These are phyloP conservation scores for Earliella scabrosa DNA, from an alignment of 1,284 basidiomycete species.

Conservation along the genomic window DNA sequence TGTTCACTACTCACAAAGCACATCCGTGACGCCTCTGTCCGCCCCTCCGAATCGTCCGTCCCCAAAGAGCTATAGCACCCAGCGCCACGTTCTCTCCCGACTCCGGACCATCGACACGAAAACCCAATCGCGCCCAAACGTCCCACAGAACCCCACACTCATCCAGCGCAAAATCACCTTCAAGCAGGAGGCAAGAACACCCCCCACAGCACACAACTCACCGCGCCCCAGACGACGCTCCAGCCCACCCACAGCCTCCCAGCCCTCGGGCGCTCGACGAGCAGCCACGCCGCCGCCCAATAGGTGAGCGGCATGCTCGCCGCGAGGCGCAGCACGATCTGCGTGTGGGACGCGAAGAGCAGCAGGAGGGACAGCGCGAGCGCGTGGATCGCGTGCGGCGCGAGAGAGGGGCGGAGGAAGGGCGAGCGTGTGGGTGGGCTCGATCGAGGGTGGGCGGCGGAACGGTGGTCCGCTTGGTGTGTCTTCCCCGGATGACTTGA, in stretches of 20 bases:
- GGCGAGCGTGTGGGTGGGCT: constrained; percentile 15
- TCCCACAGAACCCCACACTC: too few relatives aligned
- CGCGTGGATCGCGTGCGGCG: constrained; percentile 77
- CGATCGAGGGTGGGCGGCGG: not conserved
- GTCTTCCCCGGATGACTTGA: too few relatives aligned
- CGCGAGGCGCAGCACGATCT: constrained; percentile 86
- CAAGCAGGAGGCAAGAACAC: constrained; percentile 91
- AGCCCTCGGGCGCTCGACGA: constrained; percentile 49
- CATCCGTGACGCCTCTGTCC: too few relatives aligned
- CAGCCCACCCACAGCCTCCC: constrained; percentile 70
- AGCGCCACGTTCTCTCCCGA: too few relatives aligned
- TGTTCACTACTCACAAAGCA: too few relatives aligned
- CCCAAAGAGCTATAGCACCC: too few relatives aligned
- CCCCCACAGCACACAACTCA: constrained; percentile 82
- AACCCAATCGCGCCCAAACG: too few relatives aligned
- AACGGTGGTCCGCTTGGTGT: too few relatives aligned
- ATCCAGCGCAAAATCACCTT: too few relatives aligned
- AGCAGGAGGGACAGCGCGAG: constrained; percentile 64
- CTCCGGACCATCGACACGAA: too few relatives aligned
- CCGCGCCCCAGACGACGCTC: constrained; percentile 76
- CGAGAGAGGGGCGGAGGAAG: constrained; percentile 41
- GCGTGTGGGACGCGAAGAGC: constrained; percentile 85
- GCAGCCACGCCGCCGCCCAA: constrained; percentile 80
- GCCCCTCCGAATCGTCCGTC: too few relatives aligned
- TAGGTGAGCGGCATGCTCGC: constrained; percentile 82